Base-by-base conservation (phyloP, 768 basidiomycete genomes). In the Termitomyces sp. region DNA sequence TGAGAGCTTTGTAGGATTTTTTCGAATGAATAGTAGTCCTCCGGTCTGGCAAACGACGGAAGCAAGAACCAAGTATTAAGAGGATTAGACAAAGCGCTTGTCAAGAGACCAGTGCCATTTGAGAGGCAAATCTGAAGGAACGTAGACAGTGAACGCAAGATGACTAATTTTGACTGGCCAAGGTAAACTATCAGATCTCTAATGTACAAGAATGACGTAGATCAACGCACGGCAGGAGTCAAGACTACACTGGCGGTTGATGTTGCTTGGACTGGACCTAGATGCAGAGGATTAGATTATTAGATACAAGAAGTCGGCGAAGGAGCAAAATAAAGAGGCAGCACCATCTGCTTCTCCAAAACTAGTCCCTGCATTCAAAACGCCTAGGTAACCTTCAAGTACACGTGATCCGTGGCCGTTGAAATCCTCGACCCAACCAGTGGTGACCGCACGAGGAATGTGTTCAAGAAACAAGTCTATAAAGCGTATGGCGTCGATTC, bases 401-500 rank as follows among this genome's bases (percentile, higher is more conserved):
- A 91, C 80, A 37, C 89, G 79, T 61, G 75, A 75, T 45, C 88
- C 87, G 66, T 88, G 81, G 9, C 78, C 76, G 36, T 70, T 69
- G 31, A 71, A 75, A n/a, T 67, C 71, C 57, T 78, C 75, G 47
- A 80, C 79, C 90, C 91, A 95, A 8, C 87, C 86, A 54, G 76
- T 75, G 3, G 87, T 81, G 4, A 94, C 84, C 8, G 79, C 73
- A 44, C 79, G 77, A 11, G 95, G 93, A 4, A 89, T 82, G 59
- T 77, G 67, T 39, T 88, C 84, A 4, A 97, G 78, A 42, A 93
- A 78, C 24, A 95, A 68, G 65, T 90, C 82, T 45, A 98, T 72
- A 63, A 93, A 84, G 13, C 87, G 85, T 55, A 96, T 79, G 3
- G 93, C 92, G 67, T 98, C 95, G 41, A 98, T 81, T 16, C 94